A percentile compares a stretch with the other conserved stretches of the same genome.
Evolutionary conservation across 2,329 filamentous ascomycete genomes (phyloP).

Genomic region (Pseudocercospora crystallina): DNA sequence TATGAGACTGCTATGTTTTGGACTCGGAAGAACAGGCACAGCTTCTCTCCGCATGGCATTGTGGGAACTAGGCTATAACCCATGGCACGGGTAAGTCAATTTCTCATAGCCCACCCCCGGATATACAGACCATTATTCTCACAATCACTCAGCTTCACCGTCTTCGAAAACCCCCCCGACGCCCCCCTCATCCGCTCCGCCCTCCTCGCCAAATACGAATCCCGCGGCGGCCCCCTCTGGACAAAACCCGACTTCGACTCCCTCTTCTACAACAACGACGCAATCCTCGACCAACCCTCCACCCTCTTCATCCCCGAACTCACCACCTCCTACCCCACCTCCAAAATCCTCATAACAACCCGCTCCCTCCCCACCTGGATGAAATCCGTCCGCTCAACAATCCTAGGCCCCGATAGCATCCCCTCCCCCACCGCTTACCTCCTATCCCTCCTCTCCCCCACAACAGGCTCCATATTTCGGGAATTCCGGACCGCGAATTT

Average conservation of each 20-base stretch:
- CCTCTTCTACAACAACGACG: slow-evolving; percentile 5
- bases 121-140: no score
- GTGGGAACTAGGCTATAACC: slow-evolving; percentile 3
- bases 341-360: slow-evolving; percentile 1
- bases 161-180: slow-evolving; percentile 6
- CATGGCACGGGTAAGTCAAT: not conserved
- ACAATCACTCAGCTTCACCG: slow-evolving; percentile 3
- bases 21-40: slow-evolving; percentile 7
- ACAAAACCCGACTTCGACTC: slow-evolving; percentile 3
- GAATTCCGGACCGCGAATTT: not conserved
- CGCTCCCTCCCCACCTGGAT: slow-evolving; percentile 38
- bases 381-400: slow-evolving; percentile 1
- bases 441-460: not conserved
- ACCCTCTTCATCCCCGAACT: slow-evolving; percentile 4
- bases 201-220: slow-evolving; percentile 3
- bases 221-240: not conserved
- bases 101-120: not conserved
- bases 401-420: not conserved
- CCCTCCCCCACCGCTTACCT: not conserved
- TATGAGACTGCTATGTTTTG: slow-evolving; percentile 5
- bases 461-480: not conserved
- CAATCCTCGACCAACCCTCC: slow-evolving; percentile 2
- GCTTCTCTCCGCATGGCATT: slow-evolving; percentile 5
- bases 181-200: not conserved
- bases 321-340: not conserved